A percentile compares a stretch with the other conserved stretches of the same genome.
These are phyloP conservation scores for Pelargonium cotyledonis DNA, from an alignment of 441 rosid species.

Conservation along the genomic window DNA sequence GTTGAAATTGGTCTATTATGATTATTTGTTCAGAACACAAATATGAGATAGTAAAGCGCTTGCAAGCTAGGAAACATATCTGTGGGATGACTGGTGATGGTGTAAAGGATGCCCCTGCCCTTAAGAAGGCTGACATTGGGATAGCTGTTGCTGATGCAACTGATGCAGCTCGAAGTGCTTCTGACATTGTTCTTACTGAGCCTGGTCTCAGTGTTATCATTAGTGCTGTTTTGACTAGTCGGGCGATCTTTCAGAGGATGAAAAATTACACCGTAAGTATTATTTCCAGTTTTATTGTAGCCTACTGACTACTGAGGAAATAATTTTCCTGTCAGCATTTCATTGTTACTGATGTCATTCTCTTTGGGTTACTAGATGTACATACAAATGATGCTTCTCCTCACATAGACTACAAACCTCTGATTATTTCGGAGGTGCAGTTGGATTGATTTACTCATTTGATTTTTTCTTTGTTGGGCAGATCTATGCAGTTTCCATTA, in stretches of 20 bases:
- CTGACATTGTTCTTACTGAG: slow-evolving; percentile 47
- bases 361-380: no score
- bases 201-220: slow-evolving; percentile 53
- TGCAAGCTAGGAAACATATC: slow-evolving; percentile 52
- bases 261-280: slow-evolving; percentile 42
- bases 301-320: no score
- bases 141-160: slow-evolving; percentile 58
- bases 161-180: slow-evolving; percentile 53
- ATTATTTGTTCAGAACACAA: slow-evolving; percentile 34
- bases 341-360: no score
- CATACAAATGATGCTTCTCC: no score
- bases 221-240: slow-evolving; percentile 44
- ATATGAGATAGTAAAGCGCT: slow-evolving; percentile 46
- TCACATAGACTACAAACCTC: no score
- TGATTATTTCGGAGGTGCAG: no score
- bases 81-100: slow-evolving; percentile 58
- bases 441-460: background rate
- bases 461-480: slow-evolving; percentile 14
- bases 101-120: slow-evolving; percentile 51
- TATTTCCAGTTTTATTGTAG: no score
- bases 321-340: no score
- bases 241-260: slow-evolving; percentile 52
- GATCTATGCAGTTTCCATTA: slow-evolving; percentile 50
- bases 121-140: slow-evolving; percentile 53
- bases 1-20: no score